Evolutionary conservation across 2,329 filamentous ascomycete species (phyloP).

Genomic region (Microsporum ferrugineum): DNA sequence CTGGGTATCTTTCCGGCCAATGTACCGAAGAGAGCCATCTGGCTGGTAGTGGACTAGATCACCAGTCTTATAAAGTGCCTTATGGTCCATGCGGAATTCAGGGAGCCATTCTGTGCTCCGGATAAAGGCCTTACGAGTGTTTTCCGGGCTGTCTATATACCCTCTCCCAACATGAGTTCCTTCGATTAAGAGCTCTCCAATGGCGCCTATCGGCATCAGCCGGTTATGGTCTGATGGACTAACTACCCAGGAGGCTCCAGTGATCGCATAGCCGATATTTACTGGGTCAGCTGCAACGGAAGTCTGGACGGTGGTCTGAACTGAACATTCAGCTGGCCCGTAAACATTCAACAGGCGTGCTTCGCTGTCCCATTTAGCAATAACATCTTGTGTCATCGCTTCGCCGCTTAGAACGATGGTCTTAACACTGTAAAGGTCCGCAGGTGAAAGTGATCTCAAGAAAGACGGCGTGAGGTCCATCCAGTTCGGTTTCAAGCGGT

Average conservation of each 20-base stretch:
- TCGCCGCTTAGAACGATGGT: conserved; percentile 25
- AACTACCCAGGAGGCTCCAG: conserved; percentile 18
- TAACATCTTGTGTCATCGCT: conserved; percentile 15
- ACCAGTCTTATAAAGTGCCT: conserved; percentile 18
- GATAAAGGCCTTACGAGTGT: conserved; percentile 40
- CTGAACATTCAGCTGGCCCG: conserved; percentile 12
- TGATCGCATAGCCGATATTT: conserved; percentile 11
- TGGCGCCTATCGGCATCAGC: conserved; percentile 26
- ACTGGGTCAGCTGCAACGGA: conserved; percentile 1
- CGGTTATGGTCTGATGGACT: conserved; percentile 14
- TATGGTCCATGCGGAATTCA: neutral
- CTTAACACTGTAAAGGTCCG: conserved; percentile 29
- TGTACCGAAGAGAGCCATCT: conserved; percentile 13
- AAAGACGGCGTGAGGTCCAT: conserved; percentile 47
- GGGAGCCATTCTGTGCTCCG: conserved; percentile 23
- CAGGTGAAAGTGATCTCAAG: conserved; percentile 30
- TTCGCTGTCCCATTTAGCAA: conserved; percentile 19
- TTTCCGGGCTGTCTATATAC: conserved; percentile 22
- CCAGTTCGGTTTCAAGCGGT: conserved; percentile 26
- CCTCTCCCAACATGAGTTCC: conserved; percentile 28
- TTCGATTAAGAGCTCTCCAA: conserved; percentile 33
- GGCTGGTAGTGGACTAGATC: conserved; percentile 21
- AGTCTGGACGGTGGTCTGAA: conserved; percentile 3
- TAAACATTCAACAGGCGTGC: conserved; percentile 31
- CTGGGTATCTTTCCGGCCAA: conserved; percentile 39